Conservation (phyloP, 306 rosid genomes). For the Psophocarpus tetragonolobus region DNA sequence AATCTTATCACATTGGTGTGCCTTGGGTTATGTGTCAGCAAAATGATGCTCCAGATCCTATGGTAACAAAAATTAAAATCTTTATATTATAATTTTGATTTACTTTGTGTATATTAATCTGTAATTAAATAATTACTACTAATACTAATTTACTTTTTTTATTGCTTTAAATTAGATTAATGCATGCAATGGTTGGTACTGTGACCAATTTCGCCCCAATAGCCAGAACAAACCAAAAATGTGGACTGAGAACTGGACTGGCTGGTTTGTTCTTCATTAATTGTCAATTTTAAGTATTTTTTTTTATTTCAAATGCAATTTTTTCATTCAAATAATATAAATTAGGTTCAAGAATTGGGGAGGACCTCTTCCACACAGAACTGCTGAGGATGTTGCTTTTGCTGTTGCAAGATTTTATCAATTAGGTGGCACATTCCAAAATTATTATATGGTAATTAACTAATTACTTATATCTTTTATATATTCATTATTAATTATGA, state of each 20-base stretch:
- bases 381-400: conserved; percentile 49
- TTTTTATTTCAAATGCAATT: background rate
- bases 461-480: background rate
- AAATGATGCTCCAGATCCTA: conserved; percentile 37
- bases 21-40: conserved; percentile 53
- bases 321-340: background rate
- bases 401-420: conserved; percentile 47
- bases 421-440: conserved; percentile 40
- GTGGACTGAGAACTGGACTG: conserved; percentile 24
- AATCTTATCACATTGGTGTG: conserved; percentile 33
- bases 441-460: conserved; percentile 45
- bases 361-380: conserved; percentile 33
- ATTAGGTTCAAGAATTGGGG: conserved; percentile 50
- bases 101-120: background rate
- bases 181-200: conserved; percentile 33
- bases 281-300: background rate
- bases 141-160: background rate
- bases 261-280: conserved; percentile 16
- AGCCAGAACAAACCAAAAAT: conserved; percentile 14
- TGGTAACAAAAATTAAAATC: conserved; percentile 20
- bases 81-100: background rate
- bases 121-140: no score
- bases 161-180: conserved; percentile 10
- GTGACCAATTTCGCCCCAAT: conserved; percentile 27
- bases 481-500: background rate